Conservation (phyloP, 139 green algal genomes). For the Desmodesmus armatus region DNA sequence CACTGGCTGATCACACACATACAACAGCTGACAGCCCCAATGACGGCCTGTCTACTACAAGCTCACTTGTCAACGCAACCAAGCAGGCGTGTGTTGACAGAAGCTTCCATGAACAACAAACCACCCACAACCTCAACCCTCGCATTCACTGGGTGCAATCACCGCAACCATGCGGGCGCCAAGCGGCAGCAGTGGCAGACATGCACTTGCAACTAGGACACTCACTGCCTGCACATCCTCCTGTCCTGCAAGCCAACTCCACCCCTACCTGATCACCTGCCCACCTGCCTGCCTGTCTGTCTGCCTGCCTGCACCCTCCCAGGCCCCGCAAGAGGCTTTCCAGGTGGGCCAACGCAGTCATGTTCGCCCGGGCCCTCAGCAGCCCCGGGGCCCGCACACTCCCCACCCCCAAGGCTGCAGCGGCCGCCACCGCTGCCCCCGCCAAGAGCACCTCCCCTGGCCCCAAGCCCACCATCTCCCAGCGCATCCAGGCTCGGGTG, state of each 20-base stretch:
- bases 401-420: neutral
- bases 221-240: neutral
- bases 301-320: neutral
- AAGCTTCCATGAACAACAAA: no score
- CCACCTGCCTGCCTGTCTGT: neutral
- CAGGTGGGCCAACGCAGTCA: slow-evolving; percentile 3
- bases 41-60: no score
- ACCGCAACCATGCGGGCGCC: neutral
- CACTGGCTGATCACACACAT: no score
- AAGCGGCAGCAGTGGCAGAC: neutral
- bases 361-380: slow-evolving; percentile 2
- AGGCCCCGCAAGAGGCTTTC: neutral
- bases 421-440: neutral
- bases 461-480: neutral
- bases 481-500: neutral
- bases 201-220: neutral
- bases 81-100: no score
- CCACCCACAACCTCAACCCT: no score
- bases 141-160: neutral
- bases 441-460: neutral
- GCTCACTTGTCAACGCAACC: no score
- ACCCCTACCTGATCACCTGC: neutral
- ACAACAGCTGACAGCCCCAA: no score
- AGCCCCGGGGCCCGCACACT: neutral
- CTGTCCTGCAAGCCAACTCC: no score